These are phyloP conservation scores for Artemisia tridentata DNA, from an alignment of 129 eudicot species.

Conservation along the genomic window DNA sequence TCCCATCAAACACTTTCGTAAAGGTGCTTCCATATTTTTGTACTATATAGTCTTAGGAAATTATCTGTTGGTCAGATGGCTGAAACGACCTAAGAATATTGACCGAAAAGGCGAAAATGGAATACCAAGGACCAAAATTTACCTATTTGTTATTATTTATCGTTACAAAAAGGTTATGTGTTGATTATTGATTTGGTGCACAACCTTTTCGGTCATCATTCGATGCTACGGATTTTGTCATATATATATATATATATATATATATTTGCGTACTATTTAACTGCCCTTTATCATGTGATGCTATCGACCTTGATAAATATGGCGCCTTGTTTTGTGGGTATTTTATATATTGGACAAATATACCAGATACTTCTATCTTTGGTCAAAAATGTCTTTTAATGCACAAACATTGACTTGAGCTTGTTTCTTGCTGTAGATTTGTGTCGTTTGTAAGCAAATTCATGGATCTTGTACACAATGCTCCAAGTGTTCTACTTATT, in stretches of 20 bases:
- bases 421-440: constrained; percentile 51
- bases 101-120: background rate
- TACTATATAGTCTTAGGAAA: background rate
- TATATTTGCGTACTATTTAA: background rate
- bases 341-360: constrained; percentile 2
- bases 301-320: background rate
- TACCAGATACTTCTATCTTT: background rate
- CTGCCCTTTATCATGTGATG: background rate
- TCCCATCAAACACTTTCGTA: constrained; percentile 86
- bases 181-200: background rate
- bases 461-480: constrained; percentile 99
- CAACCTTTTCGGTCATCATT: background rate
- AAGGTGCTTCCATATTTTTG: constrained; percentile 49
- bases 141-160: background rate
- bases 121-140: background rate
- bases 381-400: too few relatives aligned
- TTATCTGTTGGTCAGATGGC: background rate
- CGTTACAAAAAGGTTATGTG: background rate
- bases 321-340: background rate
- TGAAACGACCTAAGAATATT: background rate
- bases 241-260: background rate
- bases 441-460: constrained; percentile 92
- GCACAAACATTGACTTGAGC: constrained; percentile 6
- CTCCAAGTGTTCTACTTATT: constrained; percentile 91
- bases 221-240: background rate